Base-by-base conservation (phyloP, 2,329 filamentous ascomycete species). In the Sodiomyces alkalinus region DNA sequence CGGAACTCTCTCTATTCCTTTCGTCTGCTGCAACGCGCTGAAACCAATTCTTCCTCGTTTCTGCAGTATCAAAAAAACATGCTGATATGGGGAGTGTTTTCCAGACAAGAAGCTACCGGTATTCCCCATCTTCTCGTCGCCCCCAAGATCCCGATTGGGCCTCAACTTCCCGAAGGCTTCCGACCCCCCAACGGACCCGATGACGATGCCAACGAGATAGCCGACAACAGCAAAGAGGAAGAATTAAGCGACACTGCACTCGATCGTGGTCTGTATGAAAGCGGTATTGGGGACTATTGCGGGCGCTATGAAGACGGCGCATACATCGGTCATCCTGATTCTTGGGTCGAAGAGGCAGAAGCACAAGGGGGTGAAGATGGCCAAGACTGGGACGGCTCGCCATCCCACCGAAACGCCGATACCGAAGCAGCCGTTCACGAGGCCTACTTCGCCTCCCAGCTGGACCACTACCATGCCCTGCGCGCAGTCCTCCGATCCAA, bases 291-390 rank as follows among this genome's bases (percentile, higher is more conserved):
- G 29, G 68, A 77, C 41, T 55, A 60, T 14, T 54, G 66, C 31
- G 79, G 77, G 8, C 75, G 71, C 44, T 90, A 81, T 47, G 58
- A 73, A 11, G 80, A 92, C 40, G 85, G 83, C 27, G 79, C 81
- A 20, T 93, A 83, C 47, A 70, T 77, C 15, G 79, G 74, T 4
- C 59, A 64, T 3, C 63, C 69, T 0, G 53, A 61, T 17, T 39
- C 39, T 15, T 38, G 47, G 24, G 34, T 37, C 2, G 38, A 41
- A 6, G 35, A 41, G 7, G 43, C 31, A 26, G 11, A 39, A n/a
- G n/a, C n/a, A n/a, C n/a, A n/a, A 32, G 41, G 35, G 22, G 40
- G 41, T 12, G 48, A 47, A 17, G 34, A 48, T 12, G 39, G 35
- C 7, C 39, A 45, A 15, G 36, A 37, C 9, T 33, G 35, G 2